Evolutionary conservation across 495 filamentous ascomycete genomes (phyloP), one percentile per base, ranked within the genome.

Genomic region (Podospora anserina): DNA sequence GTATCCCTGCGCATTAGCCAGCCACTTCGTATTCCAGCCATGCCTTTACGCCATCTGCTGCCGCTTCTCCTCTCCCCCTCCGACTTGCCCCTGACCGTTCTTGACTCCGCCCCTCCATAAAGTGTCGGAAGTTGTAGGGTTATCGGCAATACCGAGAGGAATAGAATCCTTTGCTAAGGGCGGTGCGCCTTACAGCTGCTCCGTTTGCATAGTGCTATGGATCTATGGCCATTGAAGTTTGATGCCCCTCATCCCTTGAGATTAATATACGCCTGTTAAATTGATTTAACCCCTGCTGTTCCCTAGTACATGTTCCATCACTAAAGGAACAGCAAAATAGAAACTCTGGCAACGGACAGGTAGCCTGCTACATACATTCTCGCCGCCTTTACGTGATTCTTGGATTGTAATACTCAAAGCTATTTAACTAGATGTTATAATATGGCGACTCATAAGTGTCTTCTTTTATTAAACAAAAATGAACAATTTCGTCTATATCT

Each of bases 221-320:
- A 20, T 20, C 19, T 20, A 20, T 20, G 19, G 19, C 19, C 19
- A 61, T 61, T 61, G 58, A 61, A 61, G 19, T 61, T 61, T 61
- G 4, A 61, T 3, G 58, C 58, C 58, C 58, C 58, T 61, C 58
- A 61, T 61, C 58, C 58, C 58, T 61, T 61, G 26, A 61, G 58
- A 3, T 61, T 61, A 34, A 3, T 61, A 61, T 61, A 61, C 58
- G 58, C 58, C 58, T 61, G 58, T 61, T 61, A 3, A 28, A 61
- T 61, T 61, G 6, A 61, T 61, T 3, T 3, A 28, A 2, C 58
- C 58, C 58, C 4, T 28, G 6, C 58, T 61, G 4, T 61, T 61
- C 58, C 58, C 58, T 61, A 61, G 58, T 61, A 61, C 4, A 61
- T 61, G 58, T 23, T 23, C 0, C 58, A 0, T 1, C 4, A 61